Base-by-base conservation (phyloP, 2,329 filamentous ascomycete genomes). In the Fusarium proliferatum region DNA sequence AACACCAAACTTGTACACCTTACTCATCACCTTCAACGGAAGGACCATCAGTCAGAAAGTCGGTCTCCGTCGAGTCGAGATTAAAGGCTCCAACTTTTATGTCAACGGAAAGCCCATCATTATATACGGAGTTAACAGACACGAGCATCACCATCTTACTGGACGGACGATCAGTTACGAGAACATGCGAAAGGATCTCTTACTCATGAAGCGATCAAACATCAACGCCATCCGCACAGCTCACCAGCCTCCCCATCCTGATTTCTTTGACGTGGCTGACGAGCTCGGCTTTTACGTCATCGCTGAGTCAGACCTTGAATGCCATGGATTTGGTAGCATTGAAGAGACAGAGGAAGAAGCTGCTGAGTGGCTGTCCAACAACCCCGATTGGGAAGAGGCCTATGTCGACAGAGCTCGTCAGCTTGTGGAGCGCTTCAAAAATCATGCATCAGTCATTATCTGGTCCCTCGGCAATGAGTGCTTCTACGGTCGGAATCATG, bases 381-480 rank as follows among this genome's bases (percentile, higher is more conserved):
- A 91, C 60, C 87, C 87, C 0, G 85, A 85, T 0, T 93, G 90
- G 91, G 82, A 82, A 61, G 86, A 88, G 3, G 89, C 91, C 0
- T 94, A 94, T 72, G 81, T 94, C 4, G 92, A 94, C 77, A 87
- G 92, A 2, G 90, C 90, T 8, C 82, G 85, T 34, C 90, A 93
- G 68, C 84, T 94, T 72, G 89, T 94, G 0, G 85, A 88, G 73
- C 85, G 92, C 16, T 84, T 86, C 70, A 86, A 85, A 72, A 87
- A 93, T 59, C 90, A 93, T 72, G 83, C 91, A 0, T 91, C 86
- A 10, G 83, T 94, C 6, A 88, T 94, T 49, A 88, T 93, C 58
- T 94, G 92, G 92, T 92, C 89, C 23, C 83, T 94, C 0, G 92
- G 92, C 0, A 94, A 94, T 64, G 92, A 94, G 77, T 86, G 91